Evolutionary conservation across 2,329 filamentous ascomycete species (phyloP), one percentile per base, ranked within the genome.

Genomic region (Xylaria polymorpha): DNA sequence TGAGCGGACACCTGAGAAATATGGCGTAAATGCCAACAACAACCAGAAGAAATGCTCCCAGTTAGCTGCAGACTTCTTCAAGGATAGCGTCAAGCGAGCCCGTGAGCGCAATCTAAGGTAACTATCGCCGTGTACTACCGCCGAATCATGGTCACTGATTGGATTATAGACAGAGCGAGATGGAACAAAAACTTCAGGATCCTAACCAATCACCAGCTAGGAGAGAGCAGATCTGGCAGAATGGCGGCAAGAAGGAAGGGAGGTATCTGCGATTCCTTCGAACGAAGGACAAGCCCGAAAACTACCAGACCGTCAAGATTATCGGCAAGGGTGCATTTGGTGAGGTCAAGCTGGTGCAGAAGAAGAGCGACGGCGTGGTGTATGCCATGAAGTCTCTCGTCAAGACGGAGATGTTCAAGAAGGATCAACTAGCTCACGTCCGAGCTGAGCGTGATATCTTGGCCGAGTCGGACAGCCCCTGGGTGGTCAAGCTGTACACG

Each of bases 381-480:
- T 99, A 98, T 77, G 96, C 96, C 69, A 92, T 99, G 86, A 99
- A 99, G 85, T 98, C 95, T 55, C 86, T 99, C 74, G 94, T 99
- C 82, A 99, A 99, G 86, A 94, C 94, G 58, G 96, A 99, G 82
- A 99, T 99, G 96, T 98, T 98, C 85, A 98, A 97, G 84, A 98
- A 97, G 83, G 96, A 99, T 79, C 96, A 99, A 81, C 85, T 99
- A 70, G 96, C 96, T 20, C 96, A 99, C 83, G 96, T 99, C 69
- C 94, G 97, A 72, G 94, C 96, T 62, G 96, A 99, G 84, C 91
- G 96, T 86, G 96, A 99, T 80, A 98, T 99, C 75, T 85, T 99
- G 72, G 96, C 96, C 71, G 97, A 99, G 81, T 97, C 95, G n/a
- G 96, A 99, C 86, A 98, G 96, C 79, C 95, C 96, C 5, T 99